These are phyloP conservation scores for Oemleria cerasiformis DNA, from an alignment of 306 rosid genomes.

Conservation along the genomic window DNA sequence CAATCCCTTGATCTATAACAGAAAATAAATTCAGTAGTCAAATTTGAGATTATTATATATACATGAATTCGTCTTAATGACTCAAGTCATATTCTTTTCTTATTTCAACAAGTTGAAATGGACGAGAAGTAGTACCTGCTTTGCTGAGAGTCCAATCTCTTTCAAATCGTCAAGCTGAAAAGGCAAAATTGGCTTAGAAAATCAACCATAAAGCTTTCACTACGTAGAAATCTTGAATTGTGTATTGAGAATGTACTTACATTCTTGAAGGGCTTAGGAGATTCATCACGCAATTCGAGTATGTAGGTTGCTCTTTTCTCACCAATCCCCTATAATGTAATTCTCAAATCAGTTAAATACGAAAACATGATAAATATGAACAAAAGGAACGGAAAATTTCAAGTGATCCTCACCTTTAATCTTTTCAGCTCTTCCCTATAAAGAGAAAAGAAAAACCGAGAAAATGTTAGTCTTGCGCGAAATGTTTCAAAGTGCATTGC, in stretches of 20 bases:
- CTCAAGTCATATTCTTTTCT: background rate
- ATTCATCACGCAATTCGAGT: constrained; percentile 67
- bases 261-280: constrained; percentile 73
- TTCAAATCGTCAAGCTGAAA: constrained; percentile 79
- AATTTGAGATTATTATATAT: too few species aligned
- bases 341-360: constrained; percentile 1
- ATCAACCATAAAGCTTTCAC: background rate
- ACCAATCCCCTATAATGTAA: constrained; percentile 67
- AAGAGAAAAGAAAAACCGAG: background rate
- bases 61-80: too few species aligned
- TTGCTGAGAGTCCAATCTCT: constrained; percentile 75
- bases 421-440: constrained; percentile 71
- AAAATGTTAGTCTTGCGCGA: constrained; percentile 2
- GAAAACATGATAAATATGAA: background rate
- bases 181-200: background rate
- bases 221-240: background rate
- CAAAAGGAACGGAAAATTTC: background rate
- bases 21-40: background rate
- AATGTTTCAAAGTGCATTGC: background rate
- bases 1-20: constrained; percentile 51
- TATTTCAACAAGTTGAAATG: background rate
- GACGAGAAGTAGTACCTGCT: constrained; percentile 56
- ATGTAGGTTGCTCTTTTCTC: constrained; percentile 78
- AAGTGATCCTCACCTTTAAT: constrained; percentile 45
- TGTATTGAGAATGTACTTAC: constrained; percentile 39